These are phyloP conservation scores for Lepidium didymum DNA, from an alignment of 345 rosid species.

Conservation along the genomic window DNA sequence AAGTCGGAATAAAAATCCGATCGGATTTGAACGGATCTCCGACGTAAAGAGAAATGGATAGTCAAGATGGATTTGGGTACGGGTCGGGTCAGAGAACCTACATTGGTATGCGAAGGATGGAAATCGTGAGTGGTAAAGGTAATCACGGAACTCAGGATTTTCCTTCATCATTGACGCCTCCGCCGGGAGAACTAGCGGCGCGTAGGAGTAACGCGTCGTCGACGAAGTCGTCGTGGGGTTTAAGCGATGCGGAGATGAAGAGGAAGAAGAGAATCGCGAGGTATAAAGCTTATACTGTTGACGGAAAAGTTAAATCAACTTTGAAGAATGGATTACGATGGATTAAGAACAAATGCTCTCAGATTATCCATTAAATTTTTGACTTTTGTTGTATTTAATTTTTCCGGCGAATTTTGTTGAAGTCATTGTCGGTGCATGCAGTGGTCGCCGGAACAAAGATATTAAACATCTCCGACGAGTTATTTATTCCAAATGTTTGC, in stretches of 20 bases:
- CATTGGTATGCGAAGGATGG: slow-evolving; percentile 27
- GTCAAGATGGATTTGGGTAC: slow-evolving; percentile 8
- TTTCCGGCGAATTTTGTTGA: not conserved
- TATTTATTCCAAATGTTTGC: not conserved
- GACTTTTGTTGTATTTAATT: not conserved
- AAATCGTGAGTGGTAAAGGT: slow-evolving; percentile 48
- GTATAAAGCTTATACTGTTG: slow-evolving; percentile 54
- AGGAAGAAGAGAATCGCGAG: slow-evolving; percentile 59
- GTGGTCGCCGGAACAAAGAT: not conserved
- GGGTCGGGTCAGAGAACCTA: slow-evolving; percentile 34
- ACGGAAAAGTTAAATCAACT: slow-evolving; percentile 49
- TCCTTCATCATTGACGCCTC: slow-evolving; percentile 29
- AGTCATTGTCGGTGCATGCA: not conserved
- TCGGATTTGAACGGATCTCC: not conserved
- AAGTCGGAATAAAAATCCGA: not conserved
- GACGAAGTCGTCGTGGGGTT: slow-evolving; percentile 29
- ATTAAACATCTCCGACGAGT: not conserved
- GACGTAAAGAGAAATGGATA: slow-evolving; percentile 24
- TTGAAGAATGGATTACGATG: slow-evolving; percentile 46
- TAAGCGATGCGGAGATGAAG: slow-evolving; percentile 45
- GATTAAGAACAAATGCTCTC: slow-evolving; percentile 54
- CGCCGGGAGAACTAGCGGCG: slow-evolving; percentile 10
- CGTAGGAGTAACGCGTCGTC: slow-evolving; percentile 21
- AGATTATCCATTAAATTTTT: slow-evolving; percentile 35
- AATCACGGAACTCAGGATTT: slow-evolving; percentile 21